Base-by-base conservation (phyloP, 1,284 basidiomycete species). In the Paramarasmius palmivorus region DNA sequence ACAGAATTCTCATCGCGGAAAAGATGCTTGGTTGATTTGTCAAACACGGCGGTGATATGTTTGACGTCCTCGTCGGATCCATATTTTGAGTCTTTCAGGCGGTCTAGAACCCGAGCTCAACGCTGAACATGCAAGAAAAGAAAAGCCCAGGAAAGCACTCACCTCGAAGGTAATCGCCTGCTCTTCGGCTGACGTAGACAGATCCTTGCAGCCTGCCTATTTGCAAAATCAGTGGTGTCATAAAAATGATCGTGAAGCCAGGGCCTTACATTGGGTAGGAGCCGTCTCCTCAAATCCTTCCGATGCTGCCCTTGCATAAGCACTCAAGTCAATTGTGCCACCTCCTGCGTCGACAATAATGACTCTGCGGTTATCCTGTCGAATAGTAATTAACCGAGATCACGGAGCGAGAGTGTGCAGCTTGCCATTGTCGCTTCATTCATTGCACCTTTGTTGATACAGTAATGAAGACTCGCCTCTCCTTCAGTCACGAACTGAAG, bases 401-500 rank as follows among this genome's bases (percentile, higher is more conserved):
- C 29, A 38, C 9, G n/a, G 50, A 15, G 23, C 15, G 5, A 15
- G 20, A 26, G 35, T 3, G 4, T n/a, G 29, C 12, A 12, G 49
- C 59, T 25, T 50, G 76, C 75, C 64, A 69, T 70, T 63, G 76
- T 68, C 3, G 68, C 67, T 36, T 71, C 69, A 8, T 68, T 57
- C 1, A 69, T 68, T 23, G 75, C 64, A 6, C 71, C 74, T 49
- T 65, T 73, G 5, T 66, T 68, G 46, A 79, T 59, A 37, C 77
- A 77, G 45, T 71, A 79, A 56, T 79, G 76, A 3, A 80, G 59
- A 62, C 74, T 76, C 1, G 78, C 78, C 59, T 80, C 78, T 15
- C 78, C 78, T 57, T 81, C 79, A 1, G 77, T 78, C 1, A 80
- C 73, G 15, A 81, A 75, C 10, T 69, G 72, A n/a, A 81, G 63